Conservation (phyloP, 805 yeast genomes). For the Kodamaea restingae region DNA sequence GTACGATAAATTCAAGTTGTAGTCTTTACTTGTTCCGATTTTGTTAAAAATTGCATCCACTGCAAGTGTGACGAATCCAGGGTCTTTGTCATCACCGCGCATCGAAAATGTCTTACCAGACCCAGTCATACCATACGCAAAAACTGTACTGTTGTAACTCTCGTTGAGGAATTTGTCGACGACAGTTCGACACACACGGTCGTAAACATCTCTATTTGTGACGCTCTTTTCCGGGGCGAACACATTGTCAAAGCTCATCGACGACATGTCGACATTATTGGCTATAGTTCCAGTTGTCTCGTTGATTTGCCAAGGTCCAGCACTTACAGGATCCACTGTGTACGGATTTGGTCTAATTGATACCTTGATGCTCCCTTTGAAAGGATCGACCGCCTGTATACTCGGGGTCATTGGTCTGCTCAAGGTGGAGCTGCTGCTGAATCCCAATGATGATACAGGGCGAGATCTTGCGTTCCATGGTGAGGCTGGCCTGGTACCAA, state of each 20-base stretch:
- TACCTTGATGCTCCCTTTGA: conserved; percentile 71
- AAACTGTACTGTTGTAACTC: conserved; percentile 84
- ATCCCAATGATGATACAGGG: conserved; percentile 35
- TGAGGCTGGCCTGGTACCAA: conserved; percentile 25
- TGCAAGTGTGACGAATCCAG: conserved; percentile 71
- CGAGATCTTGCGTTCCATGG: conserved; percentile 27
- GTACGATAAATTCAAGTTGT: conserved; percentile 61
- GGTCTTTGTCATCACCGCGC: conserved; percentile 63
- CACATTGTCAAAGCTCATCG: conserved; percentile 73
- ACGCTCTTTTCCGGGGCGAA: conserved; percentile 47
- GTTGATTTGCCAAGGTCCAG: conserved; percentile 45
- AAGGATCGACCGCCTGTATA: conserved; percentile 33
- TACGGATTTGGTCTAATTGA: conserved; percentile 75
- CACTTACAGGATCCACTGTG: conserved; percentile 28
- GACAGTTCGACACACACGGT: conserved; percentile 48
- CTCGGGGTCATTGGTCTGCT: conserved; percentile 37
- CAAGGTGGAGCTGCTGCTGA: conserved; percentile 8
- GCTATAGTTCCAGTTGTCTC: conserved; percentile 35
- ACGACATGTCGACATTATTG: conserved; percentile 53
- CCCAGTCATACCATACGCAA: conserved; percentile 95
- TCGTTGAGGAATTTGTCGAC: conserved; percentile 51
- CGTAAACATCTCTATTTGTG: conserved; percentile 60
- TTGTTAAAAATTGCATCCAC: conserved; percentile 56
- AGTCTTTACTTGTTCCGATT: conserved; percentile 28
- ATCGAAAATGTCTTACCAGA: conserved; percentile 87